Percentiles rank a stretch among this genome's conserved stretches.
These are phyloP conservation scores for Hermanozyma aechmeae DNA, from an alignment of 805 yeast genomes.

Conservation along the genomic window DNA sequence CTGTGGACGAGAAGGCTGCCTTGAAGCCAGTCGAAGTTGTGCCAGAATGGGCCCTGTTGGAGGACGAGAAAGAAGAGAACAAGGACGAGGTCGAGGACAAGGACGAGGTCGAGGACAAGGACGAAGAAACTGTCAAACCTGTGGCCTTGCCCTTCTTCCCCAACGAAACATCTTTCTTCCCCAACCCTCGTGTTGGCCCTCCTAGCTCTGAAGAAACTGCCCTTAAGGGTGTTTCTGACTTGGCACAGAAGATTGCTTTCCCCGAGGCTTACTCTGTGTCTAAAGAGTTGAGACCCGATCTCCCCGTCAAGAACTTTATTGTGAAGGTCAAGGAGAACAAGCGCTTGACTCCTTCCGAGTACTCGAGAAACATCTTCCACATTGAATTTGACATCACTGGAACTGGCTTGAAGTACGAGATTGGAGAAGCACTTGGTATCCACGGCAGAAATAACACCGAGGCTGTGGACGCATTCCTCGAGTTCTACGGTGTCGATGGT, in stretches of 20 bases:
- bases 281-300: slow-evolving; percentile 75
- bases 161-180: slow-evolving; percentile 53
- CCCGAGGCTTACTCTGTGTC: slow-evolving; percentile 62
- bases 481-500: slow-evolving; percentile 62
- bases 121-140: slow-evolving; percentile 3
- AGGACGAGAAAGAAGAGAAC: slow-evolving; percentile 24
- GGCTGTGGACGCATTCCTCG: slow-evolving; percentile 60
- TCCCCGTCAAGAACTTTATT: slow-evolving; percentile 74
- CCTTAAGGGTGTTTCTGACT: slow-evolving; percentile 29
- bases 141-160: slow-evolving; percentile 40
- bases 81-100: slow-evolving; percentile 13
- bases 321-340: slow-evolving; percentile 88
- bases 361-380: slow-evolving; percentile 92
- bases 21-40: slow-evolving; percentile 26
- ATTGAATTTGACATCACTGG: slow-evolving; percentile 88
- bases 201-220: slow-evolving; percentile 25
- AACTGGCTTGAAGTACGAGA: slow-evolving; percentile 83
- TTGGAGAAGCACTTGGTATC: slow-evolving; percentile 95
- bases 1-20: slow-evolving; percentile 38
- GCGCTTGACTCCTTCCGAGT: slow-evolving; percentile 82
- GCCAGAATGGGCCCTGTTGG: slow-evolving; percentile 26
- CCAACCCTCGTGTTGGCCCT: slow-evolving; percentile 43
- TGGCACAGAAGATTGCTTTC: slow-evolving; percentile 68
- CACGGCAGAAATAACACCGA: slow-evolving; percentile 76
- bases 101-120: slow-evolving; percentile 10